Evolutionary conservation across 352 stramenopile species (phyloP), one percentile per base, ranked within the genome.

Genomic region (Globisporangium paddicum): DNA sequence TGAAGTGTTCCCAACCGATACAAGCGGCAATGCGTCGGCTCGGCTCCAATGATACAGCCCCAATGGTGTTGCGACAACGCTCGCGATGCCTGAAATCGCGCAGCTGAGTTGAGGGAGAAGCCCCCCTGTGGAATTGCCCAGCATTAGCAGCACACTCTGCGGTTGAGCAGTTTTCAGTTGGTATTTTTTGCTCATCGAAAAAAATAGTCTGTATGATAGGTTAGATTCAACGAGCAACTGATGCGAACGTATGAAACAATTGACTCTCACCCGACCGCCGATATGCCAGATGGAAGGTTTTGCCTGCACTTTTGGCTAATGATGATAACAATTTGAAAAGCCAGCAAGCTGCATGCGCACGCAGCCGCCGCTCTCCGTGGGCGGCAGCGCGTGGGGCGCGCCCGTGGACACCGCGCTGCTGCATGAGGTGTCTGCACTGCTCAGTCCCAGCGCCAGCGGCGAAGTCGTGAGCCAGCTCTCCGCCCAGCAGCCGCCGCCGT

Each of bases 351-450:
- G 2, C 34, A 57, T 47, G 34, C n/a, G 7, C 13, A 46, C 7
- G 18, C 52, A 40, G 37, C 52, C 28, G 2, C 11, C 45, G 38
- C 38, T 45, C 38, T 26, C 41, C 2, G 11, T 26, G 41, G 10
- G 7, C 41, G 38, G 38, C 9, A 19, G 48, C 9, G 49, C 49
- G 41, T 60, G 32, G 55, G 18, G 5, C 2, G 44, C 47, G 18
- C 32, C 37, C 34, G 44, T 35, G 16, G 55, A 62, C 34, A 23
- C 26, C 5, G 44, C 19, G 23, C 42, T 60, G 30, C 32, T 61
- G 55, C 46, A 35, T 10, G 55, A 61, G 16, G 44, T 61, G 18
- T 44, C 55, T 8, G n/a, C 55, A 34, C 45, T 55, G 16, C n/a
- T 55, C 19, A 62, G 45, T 19, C 44, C 55, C 32, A 25, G 19